Percentiles rank a stretch among this genome's conserved stretches.
phyloP scores from a whole-genome alignment of 495 filamentous ascomycete genomes.

The Saxophila tyrrhenica region DNA sequence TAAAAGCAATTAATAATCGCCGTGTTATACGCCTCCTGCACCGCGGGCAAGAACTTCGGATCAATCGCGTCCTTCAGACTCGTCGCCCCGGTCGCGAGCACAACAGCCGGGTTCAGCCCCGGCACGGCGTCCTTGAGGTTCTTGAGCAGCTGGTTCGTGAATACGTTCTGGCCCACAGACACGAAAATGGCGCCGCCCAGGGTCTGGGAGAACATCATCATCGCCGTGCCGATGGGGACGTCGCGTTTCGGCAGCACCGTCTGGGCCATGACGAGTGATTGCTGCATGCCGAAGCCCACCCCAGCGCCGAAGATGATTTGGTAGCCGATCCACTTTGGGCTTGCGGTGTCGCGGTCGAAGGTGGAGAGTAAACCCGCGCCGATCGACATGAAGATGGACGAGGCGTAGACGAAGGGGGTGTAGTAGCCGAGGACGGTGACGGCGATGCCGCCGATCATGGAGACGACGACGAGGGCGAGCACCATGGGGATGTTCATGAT shows the following conservation, averaged over 20 bases:
- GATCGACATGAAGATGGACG: conserved; percentile 47
- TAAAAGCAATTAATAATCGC: conserved; percentile 59
- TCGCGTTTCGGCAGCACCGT: conserved; percentile 51
- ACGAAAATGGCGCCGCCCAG: conserved; percentile 28
- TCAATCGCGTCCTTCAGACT: conserved; percentile 37
- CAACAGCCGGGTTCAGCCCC: conserved; percentile 34
- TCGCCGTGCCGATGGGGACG: conserved; percentile 53
- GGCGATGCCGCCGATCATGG: conserved; percentile 48
- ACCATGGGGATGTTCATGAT: conserved; percentile 70
- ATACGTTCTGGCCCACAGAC: conserved; percentile 28
- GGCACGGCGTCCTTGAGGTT: conserved; percentile 42
- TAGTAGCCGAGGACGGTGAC: conserved; percentile 63
- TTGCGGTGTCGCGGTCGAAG: conserved; percentile 41
- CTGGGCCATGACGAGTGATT: conserved; percentile 56
- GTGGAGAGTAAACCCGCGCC: conserved; percentile 63
- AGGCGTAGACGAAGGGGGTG: conserved; percentile 57
- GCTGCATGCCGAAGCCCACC: conserved; percentile 57
- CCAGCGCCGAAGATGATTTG: conserved; percentile 61
- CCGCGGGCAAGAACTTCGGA: conserved; percentile 36
- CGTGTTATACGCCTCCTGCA: conserved; percentile 59
- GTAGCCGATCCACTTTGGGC: conserved; percentile 65
- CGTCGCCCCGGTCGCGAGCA: conserved; percentile 58
- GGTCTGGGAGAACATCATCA: conserved; percentile 26
- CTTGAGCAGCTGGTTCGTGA: conserved; percentile 51
- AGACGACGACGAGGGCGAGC: conserved; percentile 49